Evolutionary conservation across 169 alveolate species (phyloP), one percentile per base, ranked within the genome.

Genomic region (Eimeria sp.): DNA sequence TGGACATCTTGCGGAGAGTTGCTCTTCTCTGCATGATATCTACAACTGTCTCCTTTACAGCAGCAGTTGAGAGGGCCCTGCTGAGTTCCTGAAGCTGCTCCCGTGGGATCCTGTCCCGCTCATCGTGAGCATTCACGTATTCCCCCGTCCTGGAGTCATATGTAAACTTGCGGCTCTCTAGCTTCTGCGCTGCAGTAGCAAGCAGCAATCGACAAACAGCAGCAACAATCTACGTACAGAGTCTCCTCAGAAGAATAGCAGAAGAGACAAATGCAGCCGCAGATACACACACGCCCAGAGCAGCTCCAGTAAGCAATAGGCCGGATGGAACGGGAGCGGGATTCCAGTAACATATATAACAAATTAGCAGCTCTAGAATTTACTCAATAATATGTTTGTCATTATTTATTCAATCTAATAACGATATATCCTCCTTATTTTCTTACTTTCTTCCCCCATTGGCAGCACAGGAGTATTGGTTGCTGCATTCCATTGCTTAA

Each of bases 21-120:
- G 90, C 27, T 65, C 90, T 82, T 82, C 49, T 82, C 7, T 25
- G 40, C 73, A 82, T 82, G 13, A 82, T 22, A 47, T 82, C 90
- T 6, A 82, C 90, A 11, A 82, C 90, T 82, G 90, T 82, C 90
- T 82, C 90, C 67, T 82, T 40, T 27, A 82, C 90, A 9, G 90
- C 49, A 18, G 90, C 90, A 20, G 30, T 51, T 6, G 90, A 82
- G 9, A 82, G 90, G 34, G 90, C 90, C 70, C 14, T 49, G 22
- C 47, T 45, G 27, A 82, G 72, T 73, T 82, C 54, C 72, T 25
- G 67, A 70, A 82, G 6, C 49, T 40, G 27, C 16, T 82, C 72
- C 10, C 73, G 73, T 16, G 67, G 27, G 47, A 82, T 54, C 43
- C 90, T 70, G 7, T 82, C 90, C 30, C 72, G 11, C 1, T 10